Base-by-base conservation (phyloP, 2,329 filamentous ascomycete genomes). In the Coniochaeta pulveracea region DNA sequence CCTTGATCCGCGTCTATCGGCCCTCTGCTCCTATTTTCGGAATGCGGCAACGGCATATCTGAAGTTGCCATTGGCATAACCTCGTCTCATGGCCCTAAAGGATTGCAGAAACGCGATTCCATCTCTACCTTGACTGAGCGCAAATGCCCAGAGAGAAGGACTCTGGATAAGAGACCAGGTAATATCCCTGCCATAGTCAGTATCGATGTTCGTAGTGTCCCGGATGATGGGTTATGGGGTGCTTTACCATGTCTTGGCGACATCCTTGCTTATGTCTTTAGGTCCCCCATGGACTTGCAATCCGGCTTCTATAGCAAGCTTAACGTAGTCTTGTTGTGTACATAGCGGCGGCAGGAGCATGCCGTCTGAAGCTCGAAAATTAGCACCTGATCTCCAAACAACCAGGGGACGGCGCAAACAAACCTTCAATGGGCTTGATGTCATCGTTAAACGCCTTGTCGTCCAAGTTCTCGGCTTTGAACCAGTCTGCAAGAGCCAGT, bases 401-500 rank as follows among this genome's bases (percentile, higher is more conserved):
- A n/a, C n/a, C n/a, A n/a, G n/a, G n/a, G n/a, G n/a, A n/a, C n/a
- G n/a, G n/a, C n/a, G n/a, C n/a, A 31, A 4, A 38, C 43, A 25
- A 26, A 67, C 64, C 68, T 53, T 76, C 71, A 37, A 76, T 76
- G 2, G 68, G 68, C 43, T 66, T 64, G 42, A 76, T 73, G 43
- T 76, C 69, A 29, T 54, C 55, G 26, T 58, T 53, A 40, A 67
- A 61, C 37, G 61, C 51, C 37, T 57, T 49, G 39, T 63, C 52
- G 1, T 50, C 55, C 26, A 75, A 44, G 15, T 46, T 50, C 34
- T 66, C 65, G 10, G 58, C 63, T 54, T 69, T 72, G 55, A 76
- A 76, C 72, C 72, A 76, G 48, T 77, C 72, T 16, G 71, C 69
- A 34, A 77, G 52, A 4, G 72, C 68, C 27, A 77, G 48, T 47